phyloP scores from a whole-genome alignment of 179 eudicot species.

The Pouteria campechiana region DNA sequence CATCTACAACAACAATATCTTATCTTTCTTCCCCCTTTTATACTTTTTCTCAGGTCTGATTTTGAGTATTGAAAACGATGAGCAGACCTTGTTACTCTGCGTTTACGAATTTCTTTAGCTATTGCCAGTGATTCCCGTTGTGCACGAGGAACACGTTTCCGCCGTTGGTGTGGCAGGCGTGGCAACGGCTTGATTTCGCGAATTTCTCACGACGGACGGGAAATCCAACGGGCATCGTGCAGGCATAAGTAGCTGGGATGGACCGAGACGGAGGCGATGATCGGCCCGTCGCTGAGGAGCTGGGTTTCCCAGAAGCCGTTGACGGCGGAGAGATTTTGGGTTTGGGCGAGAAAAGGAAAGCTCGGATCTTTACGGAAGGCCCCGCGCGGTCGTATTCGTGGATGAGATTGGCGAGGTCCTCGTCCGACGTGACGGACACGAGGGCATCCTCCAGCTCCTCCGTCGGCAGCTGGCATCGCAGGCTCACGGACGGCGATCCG shows the following conservation, averaged over 20 bases:
- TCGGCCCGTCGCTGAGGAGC: constrained; percentile 13
- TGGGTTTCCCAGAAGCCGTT: constrained; percentile 16
- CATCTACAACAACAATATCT: neutral
- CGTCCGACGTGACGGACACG: constrained; percentile 62
- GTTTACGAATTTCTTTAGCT: constrained; percentile 7
- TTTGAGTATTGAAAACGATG: too few relatives aligned
- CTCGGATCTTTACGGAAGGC: constrained; percentile 41
- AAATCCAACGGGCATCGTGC: constrained; percentile 12
- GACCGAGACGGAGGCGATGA: constrained; percentile 13
- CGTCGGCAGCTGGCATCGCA: constrained; percentile 63
- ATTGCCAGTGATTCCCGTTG: constrained; percentile 56
- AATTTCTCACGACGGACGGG: constrained; percentile 14
- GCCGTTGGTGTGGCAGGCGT: constrained; percentile 14
- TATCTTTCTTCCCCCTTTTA: neutral
- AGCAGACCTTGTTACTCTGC: neutral
- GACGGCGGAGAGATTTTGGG: constrained; percentile 22
- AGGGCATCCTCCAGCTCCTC: constrained; percentile 79
- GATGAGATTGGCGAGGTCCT: constrained; percentile 55
- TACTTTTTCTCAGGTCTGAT: neutral
- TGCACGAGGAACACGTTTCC: constrained; percentile 40
- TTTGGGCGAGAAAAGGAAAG: constrained; percentile 31
- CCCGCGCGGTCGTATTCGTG: constrained; percentile 62
- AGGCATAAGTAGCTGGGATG: constrained; percentile 5
- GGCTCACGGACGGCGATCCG: constrained; percentile 34
- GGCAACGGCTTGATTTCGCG: constrained; percentile 14